Evolutionary conservation across 2,329 filamentous ascomycete species (phyloP).

Genomic region (Stagonosporopsis tanaceti): DNA sequence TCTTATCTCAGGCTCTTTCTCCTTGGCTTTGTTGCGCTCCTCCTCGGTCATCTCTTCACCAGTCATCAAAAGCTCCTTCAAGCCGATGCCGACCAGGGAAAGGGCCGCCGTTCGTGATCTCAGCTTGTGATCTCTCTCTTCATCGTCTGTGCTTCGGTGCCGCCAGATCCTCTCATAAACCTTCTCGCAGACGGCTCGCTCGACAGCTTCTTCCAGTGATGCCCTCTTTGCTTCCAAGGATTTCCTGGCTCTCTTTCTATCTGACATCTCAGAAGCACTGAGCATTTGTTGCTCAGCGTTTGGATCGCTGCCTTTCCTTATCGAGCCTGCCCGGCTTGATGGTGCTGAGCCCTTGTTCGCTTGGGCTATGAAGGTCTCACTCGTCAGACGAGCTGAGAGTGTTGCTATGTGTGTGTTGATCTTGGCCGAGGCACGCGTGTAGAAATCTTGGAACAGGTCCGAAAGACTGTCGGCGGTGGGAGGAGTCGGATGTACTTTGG

Average conservation of each 20-base stretch:
- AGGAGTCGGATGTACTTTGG: conserved; percentile 84
- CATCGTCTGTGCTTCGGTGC: conserved; percentile 89
- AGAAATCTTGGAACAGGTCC: conserved; percentile 94
- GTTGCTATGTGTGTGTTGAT: conserved; percentile 87
- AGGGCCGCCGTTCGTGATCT: conserved; percentile 92
- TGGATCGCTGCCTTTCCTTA: conserved; percentile 47
- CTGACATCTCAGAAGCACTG: conserved; percentile 82
- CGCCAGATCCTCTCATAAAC: conserved; percentile 88
- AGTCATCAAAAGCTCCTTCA: conserved; percentile 75
- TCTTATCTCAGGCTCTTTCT: conserved; percentile 70
- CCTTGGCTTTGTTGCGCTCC: conserved; percentile 62
- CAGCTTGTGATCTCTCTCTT: conserved; percentile 92
- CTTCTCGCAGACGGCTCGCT: conserved; percentile 82
- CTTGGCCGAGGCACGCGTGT: conserved; percentile 78
- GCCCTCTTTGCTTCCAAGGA: conserved; percentile 78
- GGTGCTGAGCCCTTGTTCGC: conserved; percentile 51
- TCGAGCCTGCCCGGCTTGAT: conserved; percentile 49
- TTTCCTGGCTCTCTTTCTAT: conserved; percentile 79
- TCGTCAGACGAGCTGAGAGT: conserved; percentile 76
- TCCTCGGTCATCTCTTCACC: conserved; percentile 64
- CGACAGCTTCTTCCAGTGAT: conserved; percentile 88
- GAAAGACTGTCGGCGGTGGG: conserved; percentile 84
- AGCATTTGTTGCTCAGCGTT: conserved; percentile 81
- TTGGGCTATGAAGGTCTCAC: conserved; percentile 59
- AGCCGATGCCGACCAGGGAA: conserved; percentile 87